A percentile compares a stretch with the other conserved stretches of the same genome.
These are phyloP conservation scores for Gigaspora rosea DNA, from an alignment of 192 early-diverging fungal genomes.

Conservation along the genomic window DNA sequence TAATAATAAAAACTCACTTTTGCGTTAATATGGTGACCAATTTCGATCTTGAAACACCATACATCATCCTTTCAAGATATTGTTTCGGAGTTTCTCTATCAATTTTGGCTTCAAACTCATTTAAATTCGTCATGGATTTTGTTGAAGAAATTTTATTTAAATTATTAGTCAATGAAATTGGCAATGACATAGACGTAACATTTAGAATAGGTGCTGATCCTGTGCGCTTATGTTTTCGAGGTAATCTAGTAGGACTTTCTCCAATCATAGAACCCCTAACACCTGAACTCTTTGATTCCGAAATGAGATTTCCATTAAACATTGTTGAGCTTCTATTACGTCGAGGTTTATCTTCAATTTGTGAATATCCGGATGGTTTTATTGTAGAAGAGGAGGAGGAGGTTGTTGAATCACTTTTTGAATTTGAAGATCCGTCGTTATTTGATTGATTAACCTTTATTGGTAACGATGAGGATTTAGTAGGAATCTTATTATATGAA, in stretches of 20 bases:
- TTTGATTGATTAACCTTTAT: too few relatives aligned
- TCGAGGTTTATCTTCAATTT: too few relatives aligned
- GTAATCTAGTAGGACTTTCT: neutral
- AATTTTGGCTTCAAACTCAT: neutral
- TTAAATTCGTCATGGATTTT: slow-evolving; percentile 15
- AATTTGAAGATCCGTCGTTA: too few relatives aligned
- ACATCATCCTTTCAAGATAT: slow-evolving; percentile 43
- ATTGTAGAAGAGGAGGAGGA: too few relatives aligned
- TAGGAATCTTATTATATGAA: too few relatives aligned
- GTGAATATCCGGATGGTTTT: neutral
- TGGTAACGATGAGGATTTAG: too few relatives aligned
- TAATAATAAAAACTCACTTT: slow-evolving; percentile 26
- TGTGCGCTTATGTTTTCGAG: neutral
- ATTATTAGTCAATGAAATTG: neutral
- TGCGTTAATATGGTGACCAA: slow-evolving; percentile 58
- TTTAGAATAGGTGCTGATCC: slow-evolving; percentile 11
- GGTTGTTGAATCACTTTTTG: too few relatives aligned
- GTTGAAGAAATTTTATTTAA: neutral
- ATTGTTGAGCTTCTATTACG: neutral
- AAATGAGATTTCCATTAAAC: neutral
- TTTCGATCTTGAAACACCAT: slow-evolving; percentile 51
- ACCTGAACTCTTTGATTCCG: too few relatives aligned
- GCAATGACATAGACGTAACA: neutral
- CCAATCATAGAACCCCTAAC: neutral
- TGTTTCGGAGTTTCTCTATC: slow-evolving; percentile 43